phyloP scores from a whole-genome alignment of 495 filamentous ascomycete species.

The Barbatosphaeria neglecta region DNA sequence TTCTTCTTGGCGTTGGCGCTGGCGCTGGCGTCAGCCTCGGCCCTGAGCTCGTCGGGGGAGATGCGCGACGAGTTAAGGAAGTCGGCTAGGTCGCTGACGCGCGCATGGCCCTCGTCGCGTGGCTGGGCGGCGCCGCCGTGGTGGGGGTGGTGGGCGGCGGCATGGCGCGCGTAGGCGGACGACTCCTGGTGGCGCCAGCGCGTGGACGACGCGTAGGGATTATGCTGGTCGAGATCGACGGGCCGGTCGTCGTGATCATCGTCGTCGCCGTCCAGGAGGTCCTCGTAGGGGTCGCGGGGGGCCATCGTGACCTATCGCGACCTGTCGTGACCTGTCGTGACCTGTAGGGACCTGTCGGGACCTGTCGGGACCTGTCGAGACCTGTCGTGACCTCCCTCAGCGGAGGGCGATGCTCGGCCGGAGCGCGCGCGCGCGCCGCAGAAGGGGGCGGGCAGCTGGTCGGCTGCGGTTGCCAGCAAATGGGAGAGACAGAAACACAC shows the following conservation, averaged over 20 bases:
- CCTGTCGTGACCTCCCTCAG: too few species aligned
- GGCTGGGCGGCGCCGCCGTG: constrained; percentile 18
- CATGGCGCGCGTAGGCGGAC: constrained; percentile 28
- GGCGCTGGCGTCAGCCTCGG: constrained; percentile 1
- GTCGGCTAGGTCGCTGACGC: constrained; percentile 33
- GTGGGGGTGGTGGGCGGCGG: constrained; percentile 17
- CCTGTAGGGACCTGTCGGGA: too few species aligned
- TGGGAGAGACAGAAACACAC: background rate
- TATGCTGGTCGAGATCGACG: constrained; percentile 17
- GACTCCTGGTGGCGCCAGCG: constrained; percentile 45
- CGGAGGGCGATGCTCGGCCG: background rate
- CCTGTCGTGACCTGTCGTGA: too few species aligned
- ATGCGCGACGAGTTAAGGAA: constrained; percentile 38
- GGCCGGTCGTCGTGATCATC: constrained; percentile 16
- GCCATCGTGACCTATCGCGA: constrained; percentile 1
- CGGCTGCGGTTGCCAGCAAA: background rate
- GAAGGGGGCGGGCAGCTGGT: background rate
- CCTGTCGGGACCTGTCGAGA: too few species aligned
- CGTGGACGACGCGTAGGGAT: constrained; percentile 35
- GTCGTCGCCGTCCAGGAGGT: constrained; percentile 17
- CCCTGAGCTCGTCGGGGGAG: constrained; percentile 16
- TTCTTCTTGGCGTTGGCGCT: constrained; percentile 2
- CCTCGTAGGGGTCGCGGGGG: constrained; percentile 14
- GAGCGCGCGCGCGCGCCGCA: background rate
- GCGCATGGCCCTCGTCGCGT: constrained; percentile 24